Percentiles rank a stretch among this genome's conserved stretches.
phyloP scores from a whole-genome alignment of 768 basidiomycete genomes.

The Psilocybe cubensis region DNA sequence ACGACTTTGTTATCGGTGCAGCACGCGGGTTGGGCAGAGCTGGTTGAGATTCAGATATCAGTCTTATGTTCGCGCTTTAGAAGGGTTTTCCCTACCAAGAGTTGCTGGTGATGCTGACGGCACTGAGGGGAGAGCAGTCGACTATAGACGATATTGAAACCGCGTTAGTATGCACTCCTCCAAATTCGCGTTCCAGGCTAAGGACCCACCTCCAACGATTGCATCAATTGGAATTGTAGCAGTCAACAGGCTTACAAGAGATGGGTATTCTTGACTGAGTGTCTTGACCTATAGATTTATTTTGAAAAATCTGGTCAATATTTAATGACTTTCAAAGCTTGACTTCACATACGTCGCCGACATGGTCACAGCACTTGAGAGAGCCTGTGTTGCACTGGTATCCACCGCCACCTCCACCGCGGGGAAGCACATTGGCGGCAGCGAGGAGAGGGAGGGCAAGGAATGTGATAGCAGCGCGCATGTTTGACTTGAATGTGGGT shows the following conservation, averaged over 20 bases:
- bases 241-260: slow-evolving; percentile 11
- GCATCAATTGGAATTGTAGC: slow-evolving; percentile 16
- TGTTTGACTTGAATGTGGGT: slow-evolving; percentile 8
- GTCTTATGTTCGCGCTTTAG: too few relatives aligned
- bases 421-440: slow-evolving; percentile 20
- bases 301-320: too few relatives aligned
- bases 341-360: slow-evolving; percentile 16
- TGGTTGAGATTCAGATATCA: too few relatives aligned
- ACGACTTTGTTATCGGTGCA: slow-evolving; percentile 25
- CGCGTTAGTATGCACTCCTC: background rate
- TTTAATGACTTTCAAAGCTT: too few relatives aligned
- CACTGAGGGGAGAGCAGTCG: slow-evolving; percentile 17
- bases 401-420: slow-evolving; percentile 4
- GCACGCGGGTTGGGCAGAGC: slow-evolving; percentile 23
- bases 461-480: slow-evolving; percentile 23
- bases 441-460: slow-evolving; percentile 24
- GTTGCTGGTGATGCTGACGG: slow-evolving; percentile 18
- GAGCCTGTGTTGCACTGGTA: slow-evolving; percentile 24
- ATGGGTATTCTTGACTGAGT: too few relatives aligned
- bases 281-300: too few relatives aligned
- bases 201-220: slow-evolving; percentile 21
- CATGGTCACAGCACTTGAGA: slow-evolving; percentile 23
- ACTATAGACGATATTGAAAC: slow-evolving; percentile 7
- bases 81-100: slow-evolving; percentile 5
- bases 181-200: background rate